Evolutionary conservation across 306 rosid species (phyloP), one percentile per base, ranked within the genome.

Genomic region (Lupinus albus): DNA sequence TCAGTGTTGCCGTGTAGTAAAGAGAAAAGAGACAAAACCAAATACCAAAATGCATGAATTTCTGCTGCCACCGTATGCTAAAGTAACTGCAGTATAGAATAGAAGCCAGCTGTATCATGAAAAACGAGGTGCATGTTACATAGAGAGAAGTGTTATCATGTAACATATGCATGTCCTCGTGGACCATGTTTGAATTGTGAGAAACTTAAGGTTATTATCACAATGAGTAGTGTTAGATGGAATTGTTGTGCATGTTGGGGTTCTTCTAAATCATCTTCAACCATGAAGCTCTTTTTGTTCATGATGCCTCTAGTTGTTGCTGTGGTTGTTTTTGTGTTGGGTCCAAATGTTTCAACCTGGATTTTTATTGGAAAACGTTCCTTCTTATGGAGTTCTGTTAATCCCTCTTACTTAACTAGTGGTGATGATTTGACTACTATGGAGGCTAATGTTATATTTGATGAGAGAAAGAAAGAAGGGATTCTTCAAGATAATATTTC

Each of bases 281-380:
- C 74, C 5, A 32, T 71, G 11, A 81, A 79, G n/a, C 39, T 78
- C 10, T 35, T 83, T 18, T 20, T 85, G 67, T 32, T 65, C 2
- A 11, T 87, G 16, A 61, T 89, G 61, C 91, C 95, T 11, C 68
- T 89, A 30, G 15, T 83, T n/a, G 18, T 85, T 78, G 71, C 76
- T 11, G 87, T 74, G 53, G 32, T 86, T 72, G 62, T 80, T 73
- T 77, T 70, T 55, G 1, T 78, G 7, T 18, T 77, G 75, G 77
- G 81, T 78, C 86, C 91, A 0, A 60, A n/a, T 1, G 13, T 72
- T 58, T 67, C 80, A 13, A 54, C 35, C 49, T 85, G 79, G 87
- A 67, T 17, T 63, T 58, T 48, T 35, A 45, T 64, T 7, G 48
- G 69, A 35, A 38, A 16, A 12, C 17, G 63, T 48, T 38, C 74